A percentile compares a stretch with the other conserved stretches of the same genome.
phyloP scores from a whole-genome alignment of 495 filamentous ascomycete genomes.

The Hyaloscypha variabilis region DNA sequence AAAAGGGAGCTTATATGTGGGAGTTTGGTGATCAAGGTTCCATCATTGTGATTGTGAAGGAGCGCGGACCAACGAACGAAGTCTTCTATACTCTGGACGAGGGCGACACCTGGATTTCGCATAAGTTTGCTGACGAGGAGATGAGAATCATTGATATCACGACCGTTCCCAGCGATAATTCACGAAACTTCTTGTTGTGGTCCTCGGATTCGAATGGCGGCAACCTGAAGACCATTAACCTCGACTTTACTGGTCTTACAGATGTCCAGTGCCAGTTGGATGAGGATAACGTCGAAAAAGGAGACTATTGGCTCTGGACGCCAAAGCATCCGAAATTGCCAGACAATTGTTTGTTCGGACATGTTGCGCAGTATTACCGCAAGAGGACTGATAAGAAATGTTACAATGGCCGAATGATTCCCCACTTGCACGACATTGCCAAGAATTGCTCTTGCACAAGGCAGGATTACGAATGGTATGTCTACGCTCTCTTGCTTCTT shows the following conservation, averaged over 20 bases:
- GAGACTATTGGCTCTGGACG: conserved; percentile 81
- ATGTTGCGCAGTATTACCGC: conserved; percentile 85
- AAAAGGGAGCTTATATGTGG: conserved; percentile 87
- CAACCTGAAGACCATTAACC: conserved; percentile 66
- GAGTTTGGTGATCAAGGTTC: conserved; percentile 94
- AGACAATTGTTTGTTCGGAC: conserved; percentile 88
- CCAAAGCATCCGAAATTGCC: conserved; percentile 77
- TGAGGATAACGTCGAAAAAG: conserved; percentile 59
- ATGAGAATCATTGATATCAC: conserved; percentile 76
- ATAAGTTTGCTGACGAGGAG: conserved; percentile 70
- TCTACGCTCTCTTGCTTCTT: conserved; percentile 8
- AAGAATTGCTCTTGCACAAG: conserved; percentile 80
- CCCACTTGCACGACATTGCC: conserved; percentile 66
- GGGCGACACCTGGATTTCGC: conserved; percentile 74
- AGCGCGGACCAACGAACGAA: conserved; percentile 60
- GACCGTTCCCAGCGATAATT: conserved; percentile 86
- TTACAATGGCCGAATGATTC: conserved; percentile 73
- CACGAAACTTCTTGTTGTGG: conserved; percentile 91
- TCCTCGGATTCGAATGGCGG: conserved; percentile 50
- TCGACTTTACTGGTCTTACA: conserved; percentile 84
- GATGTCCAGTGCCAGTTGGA: conserved; percentile 69
- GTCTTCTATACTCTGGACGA: conserved; percentile 80
- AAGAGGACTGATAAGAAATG: conserved; percentile 76
- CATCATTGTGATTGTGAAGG: conserved; percentile 79
- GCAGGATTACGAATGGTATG: conserved; percentile 93